Conservation (phyloP, 768 basidiomycete genomes). For the Inosperma sp. region DNA sequence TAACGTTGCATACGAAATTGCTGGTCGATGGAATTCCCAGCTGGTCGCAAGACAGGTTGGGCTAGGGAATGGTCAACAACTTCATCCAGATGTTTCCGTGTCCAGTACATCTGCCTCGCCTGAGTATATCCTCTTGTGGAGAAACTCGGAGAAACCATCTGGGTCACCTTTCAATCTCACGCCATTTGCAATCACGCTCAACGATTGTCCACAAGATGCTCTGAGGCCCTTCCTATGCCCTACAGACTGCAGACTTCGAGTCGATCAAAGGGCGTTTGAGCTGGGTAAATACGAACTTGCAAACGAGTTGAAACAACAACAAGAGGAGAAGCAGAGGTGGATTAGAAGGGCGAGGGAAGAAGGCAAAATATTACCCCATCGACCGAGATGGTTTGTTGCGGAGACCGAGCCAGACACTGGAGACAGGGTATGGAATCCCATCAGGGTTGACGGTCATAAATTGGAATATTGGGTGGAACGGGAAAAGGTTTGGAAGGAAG, state of each 20-base stretch:
- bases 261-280: conserved; percentile 95
- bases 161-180: conserved; percentile 91
- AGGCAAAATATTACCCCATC: conserved; percentile 65
- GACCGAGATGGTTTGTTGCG: conserved; percentile 82
- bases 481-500: conserved; percentile 52
- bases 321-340: conserved; percentile 79
- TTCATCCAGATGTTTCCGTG: conserved; percentile 70
- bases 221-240: conserved; percentile 73
- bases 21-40: conserved; percentile 94
- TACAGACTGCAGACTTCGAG: conserved; percentile 89
- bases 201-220: conserved; percentile 72
- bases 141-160: conserved; percentile 78
- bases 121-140: conserved; percentile 86
- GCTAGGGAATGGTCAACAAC: conserved; percentile 44
- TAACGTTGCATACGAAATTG: conserved; percentile 76
- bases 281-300: conserved; percentile 79
- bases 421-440: conserved; percentile 83
- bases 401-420: conserved; percentile 85
- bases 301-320: conserved; percentile 70
- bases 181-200: conserved; percentile 89
- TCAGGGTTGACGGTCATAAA: conserved; percentile 39
- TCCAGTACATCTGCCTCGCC: conserved; percentile 44
- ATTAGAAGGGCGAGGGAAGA: conserved; percentile 73
- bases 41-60: conserved; percentile 79
- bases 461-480: conserved; percentile 86